A percentile compares a stretch with the other conserved stretches of the same genome.
These are phyloP conservation scores for Porphyra umbilicalis DNA, from an alignment of 31 red algal species.

Conservation along the genomic window DNA sequence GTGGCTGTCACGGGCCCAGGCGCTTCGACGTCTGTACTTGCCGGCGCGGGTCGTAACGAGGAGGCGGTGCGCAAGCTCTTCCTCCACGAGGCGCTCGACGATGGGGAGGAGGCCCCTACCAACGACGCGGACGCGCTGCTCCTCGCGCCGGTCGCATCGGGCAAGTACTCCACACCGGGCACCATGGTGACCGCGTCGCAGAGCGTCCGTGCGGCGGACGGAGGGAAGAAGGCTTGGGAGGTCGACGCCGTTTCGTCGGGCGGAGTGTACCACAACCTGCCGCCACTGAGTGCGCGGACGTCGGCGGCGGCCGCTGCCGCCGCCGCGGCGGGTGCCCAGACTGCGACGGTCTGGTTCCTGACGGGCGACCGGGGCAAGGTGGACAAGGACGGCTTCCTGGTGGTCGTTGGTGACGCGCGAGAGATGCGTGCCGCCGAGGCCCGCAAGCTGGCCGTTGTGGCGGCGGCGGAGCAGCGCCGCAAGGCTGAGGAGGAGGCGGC, in stretches of 20 bases:
- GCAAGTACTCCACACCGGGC: neutral
- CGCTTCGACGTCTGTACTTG: neutral
- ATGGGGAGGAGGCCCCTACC: neutral
- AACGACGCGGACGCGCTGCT: neutral
- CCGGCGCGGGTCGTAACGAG: neutral
- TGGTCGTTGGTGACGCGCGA: neutral
- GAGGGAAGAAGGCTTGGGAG: neutral
- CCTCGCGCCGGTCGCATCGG: neutral
- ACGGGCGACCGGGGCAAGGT: conserved; percentile 4
- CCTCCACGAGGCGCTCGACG: neutral
- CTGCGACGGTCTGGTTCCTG: neutral
- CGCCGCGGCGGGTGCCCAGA: neutral
- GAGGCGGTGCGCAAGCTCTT: neutral
- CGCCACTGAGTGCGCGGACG: neutral
- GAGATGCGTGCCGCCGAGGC: neutral
- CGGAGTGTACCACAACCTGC: neutral
- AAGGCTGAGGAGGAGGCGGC: conserved; percentile 36
- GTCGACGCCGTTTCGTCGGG: neutral
- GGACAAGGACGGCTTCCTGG: conserved; percentile 6
- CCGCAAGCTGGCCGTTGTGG: neutral
- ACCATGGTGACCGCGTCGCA: neutral
- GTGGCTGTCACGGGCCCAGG: conserved; percentile 1
- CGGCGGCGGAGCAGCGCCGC: conserved; percentile 18
- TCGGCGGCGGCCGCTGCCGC: neutral
- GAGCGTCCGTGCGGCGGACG: neutral